Evolutionary conservation across 306 rosid species (phyloP), one percentile per base, ranked within the genome.

Genomic region (Coriaria nepalensis): DNA sequence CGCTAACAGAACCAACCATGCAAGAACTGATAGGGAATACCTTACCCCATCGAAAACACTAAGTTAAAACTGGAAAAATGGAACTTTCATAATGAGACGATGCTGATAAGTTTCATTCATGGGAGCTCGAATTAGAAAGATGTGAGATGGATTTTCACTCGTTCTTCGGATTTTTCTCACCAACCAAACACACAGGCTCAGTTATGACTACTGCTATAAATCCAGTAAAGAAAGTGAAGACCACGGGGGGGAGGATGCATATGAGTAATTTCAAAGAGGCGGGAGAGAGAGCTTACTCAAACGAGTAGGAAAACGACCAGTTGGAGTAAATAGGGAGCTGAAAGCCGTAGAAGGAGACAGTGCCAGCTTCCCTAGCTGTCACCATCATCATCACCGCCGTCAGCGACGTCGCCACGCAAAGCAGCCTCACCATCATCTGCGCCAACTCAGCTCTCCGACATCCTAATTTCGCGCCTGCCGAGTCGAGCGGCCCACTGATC

Each of bases 261-360:
- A 48, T 6, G 32, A 49, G 47, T 47, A 59, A 59, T 45, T 5
- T 14, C 6, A 7, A 5, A 4, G 29, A 43, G 33, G 13, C 8
- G 13, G 11, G 56, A 35, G 63, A 54, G 52, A 7, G 52, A 4
- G 35, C 78, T 70, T 71, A 88, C 95, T 70, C 76, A 56, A 74
- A 81, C 0, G 93, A 77, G 39, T 73, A 62, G 9, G 97, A 63
- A 57, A 77, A 77, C 14, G 93, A 78, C 97, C 97, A 90, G 52
- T 79, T 78, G 49, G 97, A 81, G 47, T 66, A 68, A 52, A 90
- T 55, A 8, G 95, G 84, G 2, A 84, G 67, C 9, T 43, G 50
- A 57, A 84, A 74, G 40, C 90, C 90, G 51, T 74, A 77, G 60
- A 88, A 49, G 51, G 67, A 46, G 53, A 88, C 68, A 2, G 70